Conservation (phyloP, 2,329 filamentous ascomycete genomes). For the Sporothrix schenckii region DNA sequence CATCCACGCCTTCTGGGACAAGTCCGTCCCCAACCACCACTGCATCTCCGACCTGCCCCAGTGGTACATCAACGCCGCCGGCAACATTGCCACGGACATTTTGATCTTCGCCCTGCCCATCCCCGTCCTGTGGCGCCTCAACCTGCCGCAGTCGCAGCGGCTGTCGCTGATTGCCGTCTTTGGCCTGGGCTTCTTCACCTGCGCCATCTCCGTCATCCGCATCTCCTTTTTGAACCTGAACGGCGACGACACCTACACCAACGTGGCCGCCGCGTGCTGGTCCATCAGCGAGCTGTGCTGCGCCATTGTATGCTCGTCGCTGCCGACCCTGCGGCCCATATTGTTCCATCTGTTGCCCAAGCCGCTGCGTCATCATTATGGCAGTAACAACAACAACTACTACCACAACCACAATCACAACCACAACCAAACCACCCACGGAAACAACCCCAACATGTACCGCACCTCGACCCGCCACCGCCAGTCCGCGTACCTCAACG, state of each 20-base stretch:
- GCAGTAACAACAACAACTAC: not conserved
- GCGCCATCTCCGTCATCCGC: slow-evolving; percentile 47
- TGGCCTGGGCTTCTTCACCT: slow-evolving; percentile 48
- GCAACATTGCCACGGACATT: slow-evolving; percentile 47
- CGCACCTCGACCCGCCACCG: not conserved
- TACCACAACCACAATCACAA: slow-evolving; percentile 6
- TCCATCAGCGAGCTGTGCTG: slow-evolving; percentile 46
- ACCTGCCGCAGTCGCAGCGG: slow-evolving; percentile 40
- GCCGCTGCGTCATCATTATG: slow-evolving; percentile 11
- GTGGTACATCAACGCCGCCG: slow-evolving; percentile 46
- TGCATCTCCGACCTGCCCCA: slow-evolving; percentile 45
- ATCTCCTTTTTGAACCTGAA: slow-evolving; percentile 45
- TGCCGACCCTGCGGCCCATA: slow-evolving; percentile 45
- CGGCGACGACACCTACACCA: slow-evolving; percentile 46
- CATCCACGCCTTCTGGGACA: slow-evolving; percentile 44
- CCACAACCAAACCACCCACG: not conserved
- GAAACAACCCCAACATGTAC: not conserved
- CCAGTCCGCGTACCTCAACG: slow-evolving; percentile 3
- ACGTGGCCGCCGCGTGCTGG: slow-evolving; percentile 42
- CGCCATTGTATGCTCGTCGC: slow-evolving; percentile 45
- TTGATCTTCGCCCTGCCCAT: slow-evolving; percentile 46
- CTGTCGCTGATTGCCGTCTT: slow-evolving; percentile 44
- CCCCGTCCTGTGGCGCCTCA: slow-evolving; percentile 40
- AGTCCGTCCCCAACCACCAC: slow-evolving; percentile 35
- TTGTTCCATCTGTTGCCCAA: slow-evolving; percentile 33